These are phyloP conservation scores for Bathelium albidoporum DNA, from an alignment of 495 filamentous ascomycete species.

Conservation along the genomic window DNA sequence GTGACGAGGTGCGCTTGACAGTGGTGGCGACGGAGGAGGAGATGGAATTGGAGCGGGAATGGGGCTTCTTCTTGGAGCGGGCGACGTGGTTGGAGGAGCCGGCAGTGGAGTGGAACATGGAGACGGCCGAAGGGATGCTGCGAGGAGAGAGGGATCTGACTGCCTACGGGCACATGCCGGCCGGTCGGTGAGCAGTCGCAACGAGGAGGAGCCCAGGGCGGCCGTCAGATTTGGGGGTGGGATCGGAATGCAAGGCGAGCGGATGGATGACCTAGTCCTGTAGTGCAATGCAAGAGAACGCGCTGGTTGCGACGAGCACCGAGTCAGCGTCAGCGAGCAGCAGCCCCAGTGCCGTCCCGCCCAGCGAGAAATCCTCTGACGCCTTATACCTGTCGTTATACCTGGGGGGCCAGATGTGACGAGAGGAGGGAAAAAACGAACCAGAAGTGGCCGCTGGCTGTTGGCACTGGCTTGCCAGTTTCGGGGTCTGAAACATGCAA, in stretches of 20 bases:
- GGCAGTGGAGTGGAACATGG: constrained; percentile 1
- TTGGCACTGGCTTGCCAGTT: background rate
- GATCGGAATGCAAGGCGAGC: background rate
- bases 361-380: no score
- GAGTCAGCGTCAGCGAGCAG: background rate
- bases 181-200: background rate
- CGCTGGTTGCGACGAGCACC: background rate
- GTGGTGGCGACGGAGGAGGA: constrained; percentile 27
- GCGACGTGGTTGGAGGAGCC: constrained; percentile 6
- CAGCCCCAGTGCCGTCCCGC: background rate
- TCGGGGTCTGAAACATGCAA: background rate
- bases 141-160: no score
- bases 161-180: background rate
- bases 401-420: no score
- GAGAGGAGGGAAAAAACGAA: background rate
- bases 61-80: constrained; percentile 14
- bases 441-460: background rate
- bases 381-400: no score
- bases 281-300: background rate
- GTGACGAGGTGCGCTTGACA: constrained; percentile 28
- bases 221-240: background rate
- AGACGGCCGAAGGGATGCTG: background rate
- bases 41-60: constrained; percentile 26
- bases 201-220: background rate
- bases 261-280: background rate